Base-by-base conservation (phyloP, 352 stramenopile species). In the Detonula confervacea region DNA sequence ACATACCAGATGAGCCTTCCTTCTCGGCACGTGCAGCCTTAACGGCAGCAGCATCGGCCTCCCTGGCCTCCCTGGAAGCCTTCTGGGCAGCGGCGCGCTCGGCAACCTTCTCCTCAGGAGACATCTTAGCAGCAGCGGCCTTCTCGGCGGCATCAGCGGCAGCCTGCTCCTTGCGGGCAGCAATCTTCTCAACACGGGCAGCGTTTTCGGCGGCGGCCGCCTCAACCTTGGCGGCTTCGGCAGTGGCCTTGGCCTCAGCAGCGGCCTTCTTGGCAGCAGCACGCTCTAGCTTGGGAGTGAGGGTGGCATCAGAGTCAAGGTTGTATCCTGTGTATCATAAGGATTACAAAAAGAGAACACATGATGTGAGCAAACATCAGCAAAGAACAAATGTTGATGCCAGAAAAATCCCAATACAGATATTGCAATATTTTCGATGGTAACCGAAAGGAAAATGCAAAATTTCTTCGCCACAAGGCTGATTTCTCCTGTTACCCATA, bases 91-190 rank as follows among this genome's bases (percentile, higher is more conserved):
- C 27, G 14, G 51, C 1, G 22, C 52, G 56, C 37, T 84, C 70
- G 12, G 73, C 74, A 24, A 54, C 59, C 65, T 89, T 87, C 3
- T 73, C 72, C 55, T 73, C 80, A 25, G 68, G 27, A 27, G 44
- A 42, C 42, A 80, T 72, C 49, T 73, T 73, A 33, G 44, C 44
- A 46, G 29, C 52, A 2, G 54, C 71, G 46, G 63, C 60, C 46
- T 76, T 61, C 42, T 71, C 59, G 22, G 47, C 56, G 11, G 29
- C 76, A 5, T 33, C 16, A 33, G 64, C 64, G 5, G 68, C 56
- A 67, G 57, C 57, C n/a, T 69, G 63, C 29, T 63, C 59, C 65
- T 73, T 73, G 44, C 47, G 61, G 11, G 61, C 61, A 29, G 61
- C 61, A 49, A 59, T 22, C 22, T 69, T 69, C 47, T 69, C 61